Percentiles rank a stretch among this genome's conserved stretches.
Conservation (phyloP, 1,139 yeast genomes). For the Magnusiomyces sp. region DNA sequence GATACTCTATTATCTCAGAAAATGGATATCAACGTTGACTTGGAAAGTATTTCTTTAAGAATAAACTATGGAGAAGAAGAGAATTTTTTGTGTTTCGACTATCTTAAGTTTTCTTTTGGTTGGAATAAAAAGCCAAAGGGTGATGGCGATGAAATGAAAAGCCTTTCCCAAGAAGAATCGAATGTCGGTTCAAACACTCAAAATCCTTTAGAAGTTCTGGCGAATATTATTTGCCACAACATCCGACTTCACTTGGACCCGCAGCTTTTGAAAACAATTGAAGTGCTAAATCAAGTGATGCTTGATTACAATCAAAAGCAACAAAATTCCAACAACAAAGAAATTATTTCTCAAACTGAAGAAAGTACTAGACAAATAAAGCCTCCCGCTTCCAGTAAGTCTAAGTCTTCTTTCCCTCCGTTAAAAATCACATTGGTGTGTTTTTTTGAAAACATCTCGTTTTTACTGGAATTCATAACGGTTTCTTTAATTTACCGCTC, state of each 20-base stretch:
- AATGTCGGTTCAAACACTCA: no score
- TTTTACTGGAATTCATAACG: background rate
- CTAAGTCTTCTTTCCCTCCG: background rate
- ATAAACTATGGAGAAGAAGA: conserved; percentile 26
- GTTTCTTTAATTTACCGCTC: background rate
- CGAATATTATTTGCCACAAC: background rate
- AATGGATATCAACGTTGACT: conserved; percentile 22
- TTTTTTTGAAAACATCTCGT: conserved; percentile 3
- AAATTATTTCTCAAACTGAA: background rate
- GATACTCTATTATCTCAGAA: conserved; percentile 25
- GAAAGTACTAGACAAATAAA: background rate
- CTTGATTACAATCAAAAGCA: background rate
- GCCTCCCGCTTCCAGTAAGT: background rate
- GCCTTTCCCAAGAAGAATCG: background rate
- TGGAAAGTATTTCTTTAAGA: conserved; percentile 28
- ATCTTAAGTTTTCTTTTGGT: conserved; percentile 20
- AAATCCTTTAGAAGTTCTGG: background rate
- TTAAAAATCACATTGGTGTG: background rate
- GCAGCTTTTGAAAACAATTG: background rate
- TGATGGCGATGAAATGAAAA: background rate
- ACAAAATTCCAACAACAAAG: background rate
- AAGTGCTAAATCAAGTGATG: background rate
- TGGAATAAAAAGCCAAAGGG: conserved; percentile 4
- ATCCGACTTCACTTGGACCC: background rate
- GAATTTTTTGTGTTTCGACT: conserved; percentile 31